Base-by-base conservation (phyloP, 225 moss, liverwort and hornwort genomes). In the Takakia lepidozioides region DNA sequence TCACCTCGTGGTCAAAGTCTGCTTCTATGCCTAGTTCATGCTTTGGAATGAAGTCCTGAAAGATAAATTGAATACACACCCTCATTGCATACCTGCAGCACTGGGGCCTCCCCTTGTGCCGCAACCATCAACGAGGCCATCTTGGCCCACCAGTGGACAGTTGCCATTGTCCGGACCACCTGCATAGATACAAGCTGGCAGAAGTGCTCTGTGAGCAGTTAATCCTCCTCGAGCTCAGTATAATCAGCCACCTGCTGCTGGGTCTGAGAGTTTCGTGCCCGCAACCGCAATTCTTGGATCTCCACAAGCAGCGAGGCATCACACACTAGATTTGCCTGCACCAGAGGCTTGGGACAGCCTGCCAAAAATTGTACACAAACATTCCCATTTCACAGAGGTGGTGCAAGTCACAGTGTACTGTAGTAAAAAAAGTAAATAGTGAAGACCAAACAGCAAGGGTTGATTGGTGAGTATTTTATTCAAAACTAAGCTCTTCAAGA, bases 241-340 rank as follows among this genome's bases (percentile, higher is more conserved):
- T 58, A 79, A 23, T 54, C 55, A 7, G 44, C 61, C n/a, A 58
- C 51, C n/a, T 9, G 4, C 16, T 59, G 52, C 21, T 46, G 34
- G n/a, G n/a, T n/a, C 8, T 56, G 50, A 26, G 8, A 43, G 29
- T 45, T 42, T 19, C 8, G 9, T n/a, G 30, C 46, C 27, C 45
- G 59, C 4, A 50, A 19, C n/a, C 69, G 50, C 16, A 57, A 56
- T 51, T 80, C 80, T 29, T 70, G 25, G 15, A 80, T 74, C 28
- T 49, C 56, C 62, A 74, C 24, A 25, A 28, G 66, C 22, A 74
- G 19, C 16, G 74, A 39, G 10, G 56, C 29, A 47, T 80, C 80
- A 60, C 60, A 64, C 10, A 38, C 44, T 22, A 80, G 46, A 27
- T 54, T 61, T 2, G 37, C 60, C 27, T 19, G 30, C 3, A 19